Conservation (phyloP, 1,284 basidiomycete species). For the Rhodofomes roseus region DNA sequence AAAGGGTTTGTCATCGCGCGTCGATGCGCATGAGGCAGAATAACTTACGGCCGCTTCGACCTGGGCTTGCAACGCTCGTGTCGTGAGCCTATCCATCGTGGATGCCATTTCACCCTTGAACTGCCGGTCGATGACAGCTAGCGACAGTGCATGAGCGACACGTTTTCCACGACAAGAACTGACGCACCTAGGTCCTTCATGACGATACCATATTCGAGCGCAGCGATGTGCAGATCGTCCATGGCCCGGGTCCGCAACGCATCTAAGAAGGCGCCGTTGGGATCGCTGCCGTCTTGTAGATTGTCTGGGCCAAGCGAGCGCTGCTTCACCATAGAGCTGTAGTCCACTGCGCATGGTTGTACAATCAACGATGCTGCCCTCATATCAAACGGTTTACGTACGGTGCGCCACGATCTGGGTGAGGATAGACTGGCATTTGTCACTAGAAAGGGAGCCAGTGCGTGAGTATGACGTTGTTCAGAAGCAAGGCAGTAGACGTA, state of each 20-base stretch:
- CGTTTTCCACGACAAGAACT: neutral
- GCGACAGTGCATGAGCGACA: neutral
- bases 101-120: constrained; percentile 80
- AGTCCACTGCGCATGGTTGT: constrained; percentile 36
- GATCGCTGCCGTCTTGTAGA: constrained; percentile 62
- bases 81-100: constrained; percentile 82
- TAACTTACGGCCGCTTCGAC: constrained; percentile 72
- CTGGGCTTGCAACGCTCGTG: constrained; percentile 75
- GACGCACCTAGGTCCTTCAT: constrained; percentile 68
- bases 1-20: neutral
- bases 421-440: constrained; percentile 80
- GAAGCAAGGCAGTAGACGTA: constrained; percentile 3
- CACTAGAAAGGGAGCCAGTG: constrained; percentile 29
- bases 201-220: constrained; percentile 75
- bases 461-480: neutral
- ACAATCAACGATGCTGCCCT: constrained; percentile 9
- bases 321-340: constrained; percentile 71
- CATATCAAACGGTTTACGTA: constrained; percentile 25
- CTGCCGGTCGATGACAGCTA: constrained; percentile 78
- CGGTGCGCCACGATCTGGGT: constrained; percentile 79
- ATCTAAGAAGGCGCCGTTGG: constrained; percentile 73
- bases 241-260: constrained; percentile 76
- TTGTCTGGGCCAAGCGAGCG: constrained; percentile 72
- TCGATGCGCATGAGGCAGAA: neutral
- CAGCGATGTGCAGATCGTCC: constrained; percentile 78